Percentiles rank a stretch among this genome's conserved stretches.
phyloP scores from a whole-genome alignment of 192 early-diverging fungal genomes.

The Globomyces pollinis-pini region DNA sequence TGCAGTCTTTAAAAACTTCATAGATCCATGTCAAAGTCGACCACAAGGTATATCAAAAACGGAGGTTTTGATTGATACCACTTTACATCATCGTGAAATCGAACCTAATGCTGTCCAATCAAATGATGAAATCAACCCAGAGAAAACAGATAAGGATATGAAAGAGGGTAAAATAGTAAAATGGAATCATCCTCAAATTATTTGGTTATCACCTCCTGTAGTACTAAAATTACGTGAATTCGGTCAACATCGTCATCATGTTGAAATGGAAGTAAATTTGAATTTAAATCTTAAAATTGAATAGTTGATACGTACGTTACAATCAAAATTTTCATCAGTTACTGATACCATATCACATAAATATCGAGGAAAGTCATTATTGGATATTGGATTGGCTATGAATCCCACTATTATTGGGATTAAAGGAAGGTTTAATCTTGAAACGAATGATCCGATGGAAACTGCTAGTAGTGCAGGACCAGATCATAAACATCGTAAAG shows the following conservation, averaged over 20 bases:
- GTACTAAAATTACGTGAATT: background rate
- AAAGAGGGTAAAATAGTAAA: conserved; percentile 1
- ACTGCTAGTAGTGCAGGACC: background rate
- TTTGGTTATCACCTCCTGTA: conserved; percentile 1
- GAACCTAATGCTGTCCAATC: no score
- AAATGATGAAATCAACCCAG: no score
- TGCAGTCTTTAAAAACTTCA: background rate
- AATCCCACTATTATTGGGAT: conserved; percentile 44
- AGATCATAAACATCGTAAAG: conserved; percentile 15
- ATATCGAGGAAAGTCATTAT: conserved; percentile 29
- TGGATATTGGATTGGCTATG: conserved; percentile 39
- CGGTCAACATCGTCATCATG: background rate
- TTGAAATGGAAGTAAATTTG: conserved; percentile 23
- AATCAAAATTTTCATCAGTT: conserved; percentile 37
- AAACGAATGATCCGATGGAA: conserved; percentile 8
- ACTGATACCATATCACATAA: conserved; percentile 32
- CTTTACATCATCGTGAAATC: background rate
- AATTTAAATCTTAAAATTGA: no score
- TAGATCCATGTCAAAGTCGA: conserved; percentile 13
- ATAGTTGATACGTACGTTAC: conserved; percentile 43
- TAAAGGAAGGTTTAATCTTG: conserved; percentile 22
- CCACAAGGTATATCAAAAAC: conserved; percentile 19
- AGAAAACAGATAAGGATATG: background rate
- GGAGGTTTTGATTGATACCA: background rate
- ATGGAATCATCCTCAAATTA: background rate